These are phyloP conservation scores for Fusarium sp. DNA, from an alignment of 2,329 filamentous ascomycete genomes.

Conservation along the genomic window DNA sequence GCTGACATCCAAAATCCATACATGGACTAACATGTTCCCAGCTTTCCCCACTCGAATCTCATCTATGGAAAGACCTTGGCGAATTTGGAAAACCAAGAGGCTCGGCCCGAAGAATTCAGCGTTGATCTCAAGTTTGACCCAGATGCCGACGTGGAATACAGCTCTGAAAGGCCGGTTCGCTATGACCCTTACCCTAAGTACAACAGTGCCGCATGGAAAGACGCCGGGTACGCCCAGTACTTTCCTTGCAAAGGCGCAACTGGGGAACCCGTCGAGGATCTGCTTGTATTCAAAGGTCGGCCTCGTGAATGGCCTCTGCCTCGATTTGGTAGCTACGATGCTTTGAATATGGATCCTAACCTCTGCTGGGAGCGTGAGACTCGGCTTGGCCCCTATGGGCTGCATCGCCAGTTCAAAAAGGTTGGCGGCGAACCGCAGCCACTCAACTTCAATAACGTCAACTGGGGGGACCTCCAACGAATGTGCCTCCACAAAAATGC, in stretches of 20 bases:
- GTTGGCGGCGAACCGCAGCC: slow-evolving; percentile 50
- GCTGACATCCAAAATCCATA: not conserved
- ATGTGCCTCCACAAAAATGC: slow-evolving; percentile 73
- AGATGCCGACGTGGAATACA: slow-evolving; percentile 53
- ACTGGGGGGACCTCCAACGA: slow-evolving; percentile 77
- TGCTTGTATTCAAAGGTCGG: slow-evolving; percentile 71
- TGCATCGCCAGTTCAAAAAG: slow-evolving; percentile 60
- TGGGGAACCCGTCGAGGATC: slow-evolving; percentile 68
- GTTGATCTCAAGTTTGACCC: slow-evolving; percentile 48
- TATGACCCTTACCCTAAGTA: slow-evolving; percentile 80
- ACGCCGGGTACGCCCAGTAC: slow-evolving; percentile 65
- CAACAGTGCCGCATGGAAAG: slow-evolving; percentile 70
- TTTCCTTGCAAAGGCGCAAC: slow-evolving; percentile 73
- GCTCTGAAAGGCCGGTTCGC: slow-evolving; percentile 59
- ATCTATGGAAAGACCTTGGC: slow-evolving; percentile 68
- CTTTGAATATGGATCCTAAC: slow-evolving; percentile 69
- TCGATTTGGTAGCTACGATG: slow-evolving; percentile 70
- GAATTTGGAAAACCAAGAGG: slow-evolving; percentile 55
- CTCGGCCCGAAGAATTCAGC: slow-evolving; percentile 47
- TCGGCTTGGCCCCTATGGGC: slow-evolving; percentile 74
- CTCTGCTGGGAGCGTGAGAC: slow-evolving; percentile 76
- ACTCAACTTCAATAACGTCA: slow-evolving; percentile 70
- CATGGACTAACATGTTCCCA: slow-evolving; percentile 46
- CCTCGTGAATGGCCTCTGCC: slow-evolving; percentile 68
- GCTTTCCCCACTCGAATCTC: slow-evolving; percentile 57